Percentiles rank a stretch among this genome's conserved stretches.
phyloP scores from a whole-genome alignment of 495 filamentous ascomycete species.

The Aspergillus mulundensis region DNA sequence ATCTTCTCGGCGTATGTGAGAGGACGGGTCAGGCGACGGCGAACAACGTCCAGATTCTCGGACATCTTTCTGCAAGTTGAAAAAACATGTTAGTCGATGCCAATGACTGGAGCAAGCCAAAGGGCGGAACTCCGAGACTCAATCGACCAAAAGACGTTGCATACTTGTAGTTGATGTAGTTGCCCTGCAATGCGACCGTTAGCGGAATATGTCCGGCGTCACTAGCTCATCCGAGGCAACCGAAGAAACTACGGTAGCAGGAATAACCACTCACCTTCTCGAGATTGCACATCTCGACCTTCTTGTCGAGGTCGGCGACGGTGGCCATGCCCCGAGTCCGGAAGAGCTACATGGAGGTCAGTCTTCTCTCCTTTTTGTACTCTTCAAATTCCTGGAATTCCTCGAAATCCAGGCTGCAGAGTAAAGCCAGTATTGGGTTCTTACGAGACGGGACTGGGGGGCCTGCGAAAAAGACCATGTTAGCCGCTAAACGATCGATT shows the following conservation, averaged over 20 bases:
- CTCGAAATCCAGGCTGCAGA: neutral
- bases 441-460: constrained; percentile 53
- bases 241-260: constrained; percentile 9
- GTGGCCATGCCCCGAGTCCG: constrained; percentile 57
- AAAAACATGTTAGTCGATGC: constrained; percentile 30
- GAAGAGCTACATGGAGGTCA: constrained; percentile 38
- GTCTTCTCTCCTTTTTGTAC: constrained; percentile 15
- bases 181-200: constrained; percentile 45
- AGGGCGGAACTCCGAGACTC: neutral
- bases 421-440: constrained; percentile 25
- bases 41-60: constrained; percentile 91
- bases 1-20: constrained; percentile 92
- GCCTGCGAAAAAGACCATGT: constrained; percentile 29
- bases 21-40: constrained; percentile 81
- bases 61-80: constrained; percentile 81
- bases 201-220: constrained; percentile 14
- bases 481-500: constrained; percentile 17
- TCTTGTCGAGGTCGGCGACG: constrained; percentile 61
- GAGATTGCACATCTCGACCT: constrained; percentile 78
- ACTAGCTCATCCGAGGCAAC: constrained; percentile 6
- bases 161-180: constrained; percentile 78
- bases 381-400: neutral
- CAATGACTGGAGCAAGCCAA: constrained; percentile 1
- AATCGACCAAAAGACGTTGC: constrained; percentile 17
- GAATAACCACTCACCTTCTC: constrained; percentile 53